Base-by-base conservation (phyloP, 371 early-diverging fungal species). In the Choanephora cucurbitarum region DNA sequence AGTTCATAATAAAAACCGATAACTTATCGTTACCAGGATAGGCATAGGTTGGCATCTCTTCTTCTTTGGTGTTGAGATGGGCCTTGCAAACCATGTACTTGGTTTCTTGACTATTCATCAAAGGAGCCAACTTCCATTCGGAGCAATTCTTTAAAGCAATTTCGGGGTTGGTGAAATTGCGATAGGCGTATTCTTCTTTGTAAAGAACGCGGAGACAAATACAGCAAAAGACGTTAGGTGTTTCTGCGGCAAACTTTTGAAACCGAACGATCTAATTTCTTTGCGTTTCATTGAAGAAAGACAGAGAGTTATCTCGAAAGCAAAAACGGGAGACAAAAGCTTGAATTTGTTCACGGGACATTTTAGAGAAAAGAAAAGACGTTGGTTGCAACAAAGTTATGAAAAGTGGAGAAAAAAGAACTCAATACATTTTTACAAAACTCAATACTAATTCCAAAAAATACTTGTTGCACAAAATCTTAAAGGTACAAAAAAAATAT, bases 181-280 rank as follows among this genome's bases (percentile, higher is more conserved):
- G 45, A 14, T 34, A 54, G 3, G 45, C 34, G 11, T 21, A 22
- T 3, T 54, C 55, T 24, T 54, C 55, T 7, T 34, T 32, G 32
- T 54, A 45, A 13, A 46, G 39, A 1, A 54, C 9, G 11, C 37
- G 34, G 37, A 45, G 33, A 23, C 55, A 46, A 11, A 39, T 18
- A 21, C 45, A 44, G 32, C 54, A 44, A 19, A 32, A 32, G 0
- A 44, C 54, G 34, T 44, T 15, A 4, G 54, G 54, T 19, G 44
- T 53, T 14, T 21, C 4, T 3, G 5, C 34, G 10, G 44, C 44
- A 19, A 53, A 53, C 32, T 55, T 39, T 47, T 48, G 31, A 7
- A 42, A 48, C 5, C 18, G n/a, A 17, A 17, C 9, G 24, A 42
- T 49, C 34, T 57, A 14, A 17, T 34, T 44, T 44, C 22, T 50